A percentile compares a stretch with the other conserved stretches of the same genome.
Conservation (phyloP, 495 filamentous ascomycete genomes). For the Daldinia decipiens region DNA sequence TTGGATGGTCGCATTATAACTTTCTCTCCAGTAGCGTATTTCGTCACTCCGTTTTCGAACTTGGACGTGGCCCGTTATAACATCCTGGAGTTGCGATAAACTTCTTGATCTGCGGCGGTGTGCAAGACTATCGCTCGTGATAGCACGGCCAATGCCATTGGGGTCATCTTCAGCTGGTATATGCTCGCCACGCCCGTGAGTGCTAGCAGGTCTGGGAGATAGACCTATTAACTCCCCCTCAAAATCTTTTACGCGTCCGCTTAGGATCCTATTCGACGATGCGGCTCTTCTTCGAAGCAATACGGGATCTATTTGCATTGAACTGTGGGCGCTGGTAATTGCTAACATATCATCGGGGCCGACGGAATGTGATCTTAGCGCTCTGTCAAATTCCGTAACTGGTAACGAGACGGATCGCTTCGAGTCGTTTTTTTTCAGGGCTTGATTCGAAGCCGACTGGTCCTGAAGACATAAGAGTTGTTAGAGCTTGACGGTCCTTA, state of each 20-base stretch:
- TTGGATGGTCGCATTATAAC: conserved; percentile 57
- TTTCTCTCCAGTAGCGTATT: conserved; percentile 67
- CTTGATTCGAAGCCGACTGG: conserved; percentile 50
- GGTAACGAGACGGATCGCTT: conserved; percentile 63
- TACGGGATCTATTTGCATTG: conserved; percentile 55
- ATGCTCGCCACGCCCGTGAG: conserved; percentile 56
- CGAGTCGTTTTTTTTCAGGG: conserved; percentile 47
- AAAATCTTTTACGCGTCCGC: conserved; percentile 40
- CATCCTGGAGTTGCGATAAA: conserved; percentile 61
- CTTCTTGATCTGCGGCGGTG: conserved; percentile 63
- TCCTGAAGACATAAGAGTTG: conserved; percentile 49
- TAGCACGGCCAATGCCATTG: conserved; percentile 62
- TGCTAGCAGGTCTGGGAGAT: conserved; percentile 64
- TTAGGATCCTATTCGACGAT: conserved; percentile 51
- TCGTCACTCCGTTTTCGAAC: conserved; percentile 64
- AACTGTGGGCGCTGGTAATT: conserved; percentile 58
- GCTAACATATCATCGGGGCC: conserved; percentile 59
- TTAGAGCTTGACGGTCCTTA: conserved; percentile 8
- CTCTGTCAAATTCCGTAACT: conserved; percentile 63
- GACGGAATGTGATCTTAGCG: conserved; percentile 64
- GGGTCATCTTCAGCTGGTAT: conserved; percentile 51
- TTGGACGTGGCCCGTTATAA: conserved; percentile 37
- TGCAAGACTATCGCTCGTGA: conserved; percentile 57
- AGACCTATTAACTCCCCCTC: conserved; percentile 58
- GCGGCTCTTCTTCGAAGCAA: conserved; percentile 48